phyloP scores from a whole-genome alignment of 805 yeast species.

The Lachancea meyersii region DNA sequence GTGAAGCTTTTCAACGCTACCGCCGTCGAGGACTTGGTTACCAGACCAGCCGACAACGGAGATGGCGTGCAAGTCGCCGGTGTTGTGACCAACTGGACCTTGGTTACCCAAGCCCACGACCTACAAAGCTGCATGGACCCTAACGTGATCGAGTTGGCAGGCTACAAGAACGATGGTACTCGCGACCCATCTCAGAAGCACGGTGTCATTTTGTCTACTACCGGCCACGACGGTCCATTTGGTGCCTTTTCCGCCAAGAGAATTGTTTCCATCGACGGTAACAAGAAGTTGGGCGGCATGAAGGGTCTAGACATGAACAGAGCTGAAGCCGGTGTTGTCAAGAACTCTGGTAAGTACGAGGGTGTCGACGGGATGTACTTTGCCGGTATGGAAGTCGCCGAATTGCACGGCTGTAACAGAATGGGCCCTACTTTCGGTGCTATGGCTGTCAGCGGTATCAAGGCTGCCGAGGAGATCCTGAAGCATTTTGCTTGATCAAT shows the following conservation, averaged over 20 bases:
- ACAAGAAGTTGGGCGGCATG: slow-evolving; percentile 57
- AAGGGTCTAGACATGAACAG: slow-evolving; percentile 73
- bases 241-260: slow-evolving; percentile 77
- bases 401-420: slow-evolving; percentile 70
- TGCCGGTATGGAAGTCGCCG: slow-evolving; percentile 74
- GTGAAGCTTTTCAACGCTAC: slow-evolving; percentile 75
- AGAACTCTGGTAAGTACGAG: slow-evolving; percentile 45
- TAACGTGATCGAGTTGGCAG: slow-evolving; percentile 58
- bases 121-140: slow-evolving; percentile 81
- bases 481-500: slow-evolving; percentile 23
- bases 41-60: slow-evolving; percentile 57
- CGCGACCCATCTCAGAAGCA: slow-evolving; percentile 33
- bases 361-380: slow-evolving; percentile 31
- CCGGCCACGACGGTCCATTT: slow-evolving; percentile 81
- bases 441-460: slow-evolving; percentile 71
- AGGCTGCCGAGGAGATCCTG: slow-evolving; percentile 56
- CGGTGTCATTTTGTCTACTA: slow-evolving; percentile 58
- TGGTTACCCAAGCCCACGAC: slow-evolving; percentile 69
- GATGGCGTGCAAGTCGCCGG: slow-evolving; percentile 61
- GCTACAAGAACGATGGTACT: slow-evolving; percentile 29
- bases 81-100: slow-evolving; percentile 79
- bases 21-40: slow-evolving; percentile 73
- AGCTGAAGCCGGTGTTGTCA: slow-evolving; percentile 72
- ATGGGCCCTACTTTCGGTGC: slow-evolving; percentile 86
- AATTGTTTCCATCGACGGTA: slow-evolving; percentile 44